Base-by-base conservation (phyloP, 1,284 basidiomycete species). In the Pisolithus thermaeus region DNA sequence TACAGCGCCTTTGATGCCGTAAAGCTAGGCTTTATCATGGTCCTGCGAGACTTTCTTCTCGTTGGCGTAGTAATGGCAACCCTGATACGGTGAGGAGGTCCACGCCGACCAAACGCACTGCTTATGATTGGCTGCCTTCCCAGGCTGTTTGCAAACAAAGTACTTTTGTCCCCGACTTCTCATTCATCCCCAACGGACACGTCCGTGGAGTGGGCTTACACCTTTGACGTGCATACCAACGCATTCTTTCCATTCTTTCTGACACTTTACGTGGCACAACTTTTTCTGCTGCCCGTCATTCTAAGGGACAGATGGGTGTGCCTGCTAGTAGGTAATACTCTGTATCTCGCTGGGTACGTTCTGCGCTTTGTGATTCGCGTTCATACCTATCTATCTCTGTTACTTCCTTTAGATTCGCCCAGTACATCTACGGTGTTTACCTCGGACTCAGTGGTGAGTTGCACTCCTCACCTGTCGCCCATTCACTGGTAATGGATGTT, bases 161-260 rank as follows among this genome's bases (percentile, higher is more conserved):
- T 83, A 1, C 76, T 92, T 20, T 70, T 90, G 41, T 83, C 86
- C 1, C 84, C 86, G 14, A 80, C 88, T 12, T 81, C 87, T 44
- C 85, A 87, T 66, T 82, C 83, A 16, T 80, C 83, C 3, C 79
- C 81, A 0, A 76, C 80, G 6, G 89, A 92, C 60, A 83, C 87
- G 22, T 69, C 73, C 14, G 87, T 94, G 42, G 91, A 94, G 74
- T 93, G 89, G 87, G 88, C 86, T n/a, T 97, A 95, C 69, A 90
- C 90, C 14, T 95, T 97, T 62, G 94, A 97, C 68, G 90, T 97
- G 16, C 92, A 95, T 65, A 93, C 89, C 56, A 97, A 97, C 63
- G 84, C 91, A 4, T 97, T 97, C 77, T 96, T 96, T 71, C 93
- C 93, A 4, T 75, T 92, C 50, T 95, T 90, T 70, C 78, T 96